A percentile compares a stretch with the other conserved stretches of the same genome.
phyloP scores from a whole-genome alignment of 805 yeast genomes.

The Wickerhamiella siamensis region DNA sequence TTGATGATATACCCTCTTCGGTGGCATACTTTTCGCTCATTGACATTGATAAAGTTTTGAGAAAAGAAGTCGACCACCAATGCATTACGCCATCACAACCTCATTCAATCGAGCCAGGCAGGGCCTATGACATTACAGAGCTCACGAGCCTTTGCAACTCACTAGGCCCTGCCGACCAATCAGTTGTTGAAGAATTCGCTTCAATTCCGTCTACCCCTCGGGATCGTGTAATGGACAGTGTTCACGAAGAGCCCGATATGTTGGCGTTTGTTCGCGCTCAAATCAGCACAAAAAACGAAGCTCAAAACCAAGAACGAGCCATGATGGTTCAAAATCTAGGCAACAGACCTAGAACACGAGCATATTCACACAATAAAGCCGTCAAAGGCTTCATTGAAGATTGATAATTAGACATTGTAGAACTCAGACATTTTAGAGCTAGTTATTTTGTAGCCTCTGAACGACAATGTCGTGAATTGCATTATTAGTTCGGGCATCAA shows the following conservation, averaged over 20 bases:
- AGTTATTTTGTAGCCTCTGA: neutral
- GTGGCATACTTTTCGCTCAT: constrained; percentile 93
- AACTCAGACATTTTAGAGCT: no score
- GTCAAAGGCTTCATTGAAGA: neutral
- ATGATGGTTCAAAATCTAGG: no score
- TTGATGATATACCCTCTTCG: constrained; percentile 78
- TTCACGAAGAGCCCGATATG: constrained; percentile 6
- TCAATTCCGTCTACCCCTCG: constrained; percentile 3
- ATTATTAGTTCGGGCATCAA: constrained; percentile 1
- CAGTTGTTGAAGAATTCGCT: neutral
- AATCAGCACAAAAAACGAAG: constrained; percentile 6
- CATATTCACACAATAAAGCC: neutral
- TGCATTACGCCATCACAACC: constrained; percentile 86
- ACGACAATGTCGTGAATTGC: neutral
- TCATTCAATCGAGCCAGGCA: constrained; percentile 60
- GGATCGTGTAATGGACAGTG: constrained; percentile 8
- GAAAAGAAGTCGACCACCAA: constrained; percentile 86
- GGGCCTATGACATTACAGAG: constrained; percentile 45
- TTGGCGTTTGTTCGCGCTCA: constrained; percentile 12
- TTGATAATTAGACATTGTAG: neutral
- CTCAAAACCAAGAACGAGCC: no score
- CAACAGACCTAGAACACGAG: no score
- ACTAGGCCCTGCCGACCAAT: constrained; percentile 9
- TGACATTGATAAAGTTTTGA: constrained; percentile 72
- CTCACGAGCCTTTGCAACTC: constrained; percentile 28